Evolutionary conservation across 2,329 filamentous ascomycete genomes (phyloP), one percentile per base, ranked within the genome.

Genomic region (Arthrocladium fulminans): DNA sequence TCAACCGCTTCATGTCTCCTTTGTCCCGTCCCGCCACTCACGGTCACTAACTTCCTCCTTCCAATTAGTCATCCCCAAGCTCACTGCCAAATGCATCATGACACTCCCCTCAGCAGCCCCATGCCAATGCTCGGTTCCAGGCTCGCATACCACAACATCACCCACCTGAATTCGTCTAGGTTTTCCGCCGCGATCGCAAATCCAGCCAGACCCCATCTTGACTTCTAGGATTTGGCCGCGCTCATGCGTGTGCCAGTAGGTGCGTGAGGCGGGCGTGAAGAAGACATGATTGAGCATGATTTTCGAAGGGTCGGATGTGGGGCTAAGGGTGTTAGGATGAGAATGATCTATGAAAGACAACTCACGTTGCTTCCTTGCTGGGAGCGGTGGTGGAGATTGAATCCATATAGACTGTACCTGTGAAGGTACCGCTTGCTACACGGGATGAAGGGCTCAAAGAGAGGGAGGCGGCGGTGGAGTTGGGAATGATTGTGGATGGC

Each of bases 181-280:
- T 42, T 58, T 55, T 19, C 62, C 61, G 1, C 68, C 69, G 30
- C 64, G 64, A 19, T 70, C 67, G 50, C 70, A 72, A 19, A 72
- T 61, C 61, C 70, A 66, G 6, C 68, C 69, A 6, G 58, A 59
- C 0, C 69, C 69, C 2, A 65, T 60, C 13, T 65, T 59, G 1
- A 71, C 68, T 24, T 63, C 60, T 27, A 72, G 57, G 25, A 72
- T 57, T 55, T 72, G 70, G 2, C 69, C 70, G n/a, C 63, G 58
- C 43, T 69, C 66, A 52, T 73, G 70, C 1, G 61, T 65, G 57
- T 72, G 69, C 70, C 70, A 72, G 57, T 69, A 60, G 3, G 68
- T 72, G 17, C 69, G 63, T 0, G 69, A 64, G 43, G 68, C 66
- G 6, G 68, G 68, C 0, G 66, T 65, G 52, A 72, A 72, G 32